phyloP scores from a whole-genome alignment of 106 monocot genomes.

The Vanilla planifolia region DNA sequence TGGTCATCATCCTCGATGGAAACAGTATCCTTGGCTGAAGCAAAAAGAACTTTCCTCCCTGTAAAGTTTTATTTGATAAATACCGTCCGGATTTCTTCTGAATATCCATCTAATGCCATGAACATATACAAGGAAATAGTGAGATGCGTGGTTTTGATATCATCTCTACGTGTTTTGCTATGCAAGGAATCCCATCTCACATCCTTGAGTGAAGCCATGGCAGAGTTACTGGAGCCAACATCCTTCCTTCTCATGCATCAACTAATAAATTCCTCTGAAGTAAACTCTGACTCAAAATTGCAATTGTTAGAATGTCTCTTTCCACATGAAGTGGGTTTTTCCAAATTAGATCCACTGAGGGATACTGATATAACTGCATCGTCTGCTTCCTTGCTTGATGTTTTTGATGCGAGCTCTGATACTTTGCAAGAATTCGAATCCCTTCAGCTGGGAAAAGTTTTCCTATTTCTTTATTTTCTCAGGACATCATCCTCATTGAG shows the following conservation, averaged over 20 bases:
- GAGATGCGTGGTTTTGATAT: slow-evolving; percentile 51
- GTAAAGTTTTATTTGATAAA: slow-evolving; percentile 95
- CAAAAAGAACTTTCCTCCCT: slow-evolving; percentile 79
- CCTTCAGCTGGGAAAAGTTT: slow-evolving; percentile 39
- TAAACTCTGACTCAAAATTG: slow-evolving; percentile 32
- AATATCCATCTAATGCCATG: slow-evolving; percentile 64
- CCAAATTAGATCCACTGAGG: slow-evolving; percentile 2
- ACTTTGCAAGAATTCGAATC: slow-evolving; percentile 15
- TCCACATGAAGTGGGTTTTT: slow-evolving; percentile 15
- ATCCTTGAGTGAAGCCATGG: slow-evolving; percentile 69
- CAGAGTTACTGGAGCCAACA: slow-evolving; percentile 66
- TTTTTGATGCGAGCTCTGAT: slow-evolving; percentile 28
- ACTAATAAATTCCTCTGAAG: slow-evolving; percentile 53
- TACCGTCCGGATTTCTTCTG: slow-evolving; percentile 79
- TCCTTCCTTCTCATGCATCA: slow-evolving; percentile 66
- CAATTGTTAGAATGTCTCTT: slow-evolving; percentile 63
- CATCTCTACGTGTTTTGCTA: slow-evolving; percentile 45
- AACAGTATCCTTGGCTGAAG: slow-evolving; percentile 39
- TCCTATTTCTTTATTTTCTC: slow-evolving; percentile 68
- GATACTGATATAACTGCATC: slow-evolving; percentile 12
- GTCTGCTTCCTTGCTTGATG: slow-evolving; percentile 11
- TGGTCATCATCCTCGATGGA: slow-evolving; percentile 32
- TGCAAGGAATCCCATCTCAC: slow-evolving; percentile 51
- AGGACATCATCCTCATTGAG: slow-evolving; percentile 46
- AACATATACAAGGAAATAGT: slow-evolving; percentile 34